Conservation (phyloP, 192 early-diverging fungal species). For the Dissophora ornata region DNA sequence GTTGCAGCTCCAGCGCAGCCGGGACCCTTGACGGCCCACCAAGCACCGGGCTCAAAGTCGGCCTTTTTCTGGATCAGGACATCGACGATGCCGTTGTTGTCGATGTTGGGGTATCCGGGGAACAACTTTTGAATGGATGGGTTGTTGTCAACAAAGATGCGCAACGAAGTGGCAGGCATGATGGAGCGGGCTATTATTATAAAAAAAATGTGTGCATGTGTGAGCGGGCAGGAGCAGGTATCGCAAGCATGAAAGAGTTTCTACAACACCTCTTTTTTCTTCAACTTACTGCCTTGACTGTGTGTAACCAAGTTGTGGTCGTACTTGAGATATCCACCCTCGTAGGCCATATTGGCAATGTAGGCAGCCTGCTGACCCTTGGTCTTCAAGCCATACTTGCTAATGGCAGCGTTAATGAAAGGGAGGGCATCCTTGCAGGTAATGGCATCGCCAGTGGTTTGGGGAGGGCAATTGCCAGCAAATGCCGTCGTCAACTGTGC, state of each 20-base stretch:
- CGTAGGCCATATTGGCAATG: constrained; percentile 49
- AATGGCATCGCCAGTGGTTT: constrained; percentile 34
- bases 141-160: constrained; percentile 42
- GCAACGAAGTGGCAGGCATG: constrained; percentile 40
- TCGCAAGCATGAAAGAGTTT: too few species aligned
- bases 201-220: background rate
- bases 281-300: constrained; percentile 44
- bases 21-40: constrained; percentile 42
- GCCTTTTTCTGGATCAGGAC: constrained; percentile 41
- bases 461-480: constrained; percentile 38
- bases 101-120: constrained; percentile 27
- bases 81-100: constrained; percentile 32
- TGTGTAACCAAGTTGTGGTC: constrained; percentile 33
- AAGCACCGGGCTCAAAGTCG: constrained; percentile 53
- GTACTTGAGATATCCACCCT: constrained; percentile 42
- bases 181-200: constrained; percentile 37
- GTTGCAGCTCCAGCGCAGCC: constrained; percentile 23
- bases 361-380: constrained; percentile 49
- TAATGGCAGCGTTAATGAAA: constrained; percentile 51
- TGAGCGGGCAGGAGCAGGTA: too few species aligned
- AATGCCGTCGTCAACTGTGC: constrained; percentile 41
- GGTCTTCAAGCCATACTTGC: constrained; percentile 44
- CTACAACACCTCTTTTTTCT: too few species aligned
- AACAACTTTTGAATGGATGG: constrained; percentile 47
- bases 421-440: constrained; percentile 53